phyloP scores from a whole-genome alignment of 2,329 filamentous ascomycete species.

The Ramichloridium luteum region DNA sequence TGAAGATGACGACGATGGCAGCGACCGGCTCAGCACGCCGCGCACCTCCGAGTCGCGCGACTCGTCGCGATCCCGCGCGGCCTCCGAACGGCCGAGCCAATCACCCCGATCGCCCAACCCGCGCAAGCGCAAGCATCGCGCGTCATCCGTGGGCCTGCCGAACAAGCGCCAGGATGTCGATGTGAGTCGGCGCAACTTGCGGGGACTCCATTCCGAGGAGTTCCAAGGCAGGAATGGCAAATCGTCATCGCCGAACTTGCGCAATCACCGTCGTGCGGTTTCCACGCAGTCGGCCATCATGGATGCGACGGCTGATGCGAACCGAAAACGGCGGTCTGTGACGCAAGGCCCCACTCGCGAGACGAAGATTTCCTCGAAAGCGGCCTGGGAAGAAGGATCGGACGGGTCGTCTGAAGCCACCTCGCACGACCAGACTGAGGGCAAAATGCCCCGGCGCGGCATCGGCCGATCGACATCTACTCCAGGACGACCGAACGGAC shows the following conservation, averaged over 20 bases:
- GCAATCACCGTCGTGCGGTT: constrained; percentile 49
- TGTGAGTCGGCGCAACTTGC: constrained; percentile 16
- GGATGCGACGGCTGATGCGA: constrained; percentile 32
- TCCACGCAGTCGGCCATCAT: constrained; percentile 51
- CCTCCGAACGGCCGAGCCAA: constrained; percentile 18
- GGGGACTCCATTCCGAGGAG: constrained; percentile 21
- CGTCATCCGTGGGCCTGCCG: constrained; percentile 23
- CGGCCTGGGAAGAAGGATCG: constrained; percentile 49
- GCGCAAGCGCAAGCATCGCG: constrained; percentile 27
- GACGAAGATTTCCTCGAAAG: constrained; percentile 13
- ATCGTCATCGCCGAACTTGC: constrained; percentile 49
- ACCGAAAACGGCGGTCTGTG: constrained; percentile 30
- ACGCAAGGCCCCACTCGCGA: constrained; percentile 36
- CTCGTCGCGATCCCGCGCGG: constrained; percentile 18
- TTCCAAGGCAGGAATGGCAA: constrained; percentile 21
- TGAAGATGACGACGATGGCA: constrained; percentile 14
- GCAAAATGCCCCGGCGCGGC: constrained; percentile 44
- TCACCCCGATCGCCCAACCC: constrained; percentile 21
- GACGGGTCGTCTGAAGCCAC: constrained; percentile 35
- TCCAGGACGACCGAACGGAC: constrained; percentile 44
- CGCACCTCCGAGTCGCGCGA: constrained; percentile 16
- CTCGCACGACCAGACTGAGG: constrained; percentile 49
- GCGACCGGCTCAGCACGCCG: constrained; percentile 22
- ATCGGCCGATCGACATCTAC: constrained; percentile 40
- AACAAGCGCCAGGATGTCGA: constrained; percentile 23